These are phyloP conservation scores for Cryptosporidium parvum DNA, from an alignment of 169 alveolate species.

Conservation along the genomic window DNA sequence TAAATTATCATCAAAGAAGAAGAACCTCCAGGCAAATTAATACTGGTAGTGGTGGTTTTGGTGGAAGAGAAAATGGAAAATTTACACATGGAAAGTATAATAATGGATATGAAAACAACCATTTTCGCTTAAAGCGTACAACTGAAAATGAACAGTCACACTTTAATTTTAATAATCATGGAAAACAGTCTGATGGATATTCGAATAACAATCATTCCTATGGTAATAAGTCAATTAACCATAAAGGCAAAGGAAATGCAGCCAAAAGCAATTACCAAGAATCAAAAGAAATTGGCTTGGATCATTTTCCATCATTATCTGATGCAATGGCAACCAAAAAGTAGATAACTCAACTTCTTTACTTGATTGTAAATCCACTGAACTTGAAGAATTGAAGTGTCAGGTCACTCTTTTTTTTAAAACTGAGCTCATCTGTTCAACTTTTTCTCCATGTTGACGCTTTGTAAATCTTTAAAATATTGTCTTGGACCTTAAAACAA, in stretches of 20 bases:
- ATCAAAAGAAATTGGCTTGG: background rate
- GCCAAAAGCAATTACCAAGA: background rate
- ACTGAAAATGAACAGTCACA: background rate
- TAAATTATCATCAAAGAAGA: background rate
- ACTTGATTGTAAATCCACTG: background rate
- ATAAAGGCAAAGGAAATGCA: background rate
- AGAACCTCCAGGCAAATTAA: background rate
- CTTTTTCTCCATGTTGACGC: background rate
- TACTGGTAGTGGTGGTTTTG: no score
- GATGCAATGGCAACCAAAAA: constrained; percentile 38
- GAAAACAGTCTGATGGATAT: background rate
- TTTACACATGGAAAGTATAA: background rate
- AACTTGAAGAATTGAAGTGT: background rate
- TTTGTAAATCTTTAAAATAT: background rate
- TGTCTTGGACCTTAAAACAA: background rate
- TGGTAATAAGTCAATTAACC: background rate
- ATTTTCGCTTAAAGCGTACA: background rate
- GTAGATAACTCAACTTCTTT: background rate
- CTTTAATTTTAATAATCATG: background rate
- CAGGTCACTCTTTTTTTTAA: no score
- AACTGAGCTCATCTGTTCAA: background rate
- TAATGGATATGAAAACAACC: background rate
- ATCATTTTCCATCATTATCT: constrained; percentile 33
- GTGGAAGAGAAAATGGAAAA: background rate
- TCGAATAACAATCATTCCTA: background rate